A percentile compares a stretch with the other conserved stretches of the same genome.
These are phyloP conservation scores for Jamesozyma rosinii DNA, from an alignment of 805 yeast species.

Conservation along the genomic window DNA sequence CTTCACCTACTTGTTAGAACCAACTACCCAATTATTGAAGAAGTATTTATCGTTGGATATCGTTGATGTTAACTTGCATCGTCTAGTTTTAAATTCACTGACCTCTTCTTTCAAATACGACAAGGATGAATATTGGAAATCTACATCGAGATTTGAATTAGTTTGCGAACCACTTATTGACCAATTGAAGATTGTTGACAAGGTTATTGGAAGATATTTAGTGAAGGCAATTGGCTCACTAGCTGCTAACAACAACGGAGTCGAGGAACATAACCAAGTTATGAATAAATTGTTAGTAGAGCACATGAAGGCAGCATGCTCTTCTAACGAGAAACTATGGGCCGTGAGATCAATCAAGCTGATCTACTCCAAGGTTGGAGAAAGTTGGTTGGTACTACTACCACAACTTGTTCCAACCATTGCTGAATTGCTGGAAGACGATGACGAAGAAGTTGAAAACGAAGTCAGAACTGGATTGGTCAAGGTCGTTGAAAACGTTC, in stretches of 20 bases:
- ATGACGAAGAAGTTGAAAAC: conserved; percentile 83
- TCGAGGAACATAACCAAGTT: conserved; percentile 63
- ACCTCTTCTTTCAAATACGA: conserved; percentile 79
- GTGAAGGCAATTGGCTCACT: conserved; percentile 73
- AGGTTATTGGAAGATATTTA: conserved; percentile 65
- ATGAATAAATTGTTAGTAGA: conserved; percentile 55
- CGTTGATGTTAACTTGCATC: conserved; percentile 49
- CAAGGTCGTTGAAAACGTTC: conserved; percentile 79
- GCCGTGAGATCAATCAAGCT: conserved; percentile 69
- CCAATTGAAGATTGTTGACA: conserved; percentile 63
- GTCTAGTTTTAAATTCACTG: conserved; percentile 64
- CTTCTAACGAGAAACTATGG: conserved; percentile 60
- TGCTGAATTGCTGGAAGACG: conserved; percentile 92
- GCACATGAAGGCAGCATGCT: conserved; percentile 57
- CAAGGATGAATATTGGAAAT: conserved; percentile 91
- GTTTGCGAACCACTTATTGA: conserved; percentile 52
- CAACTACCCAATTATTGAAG: conserved; percentile 49
- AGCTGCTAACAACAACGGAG: conserved; percentile 59
- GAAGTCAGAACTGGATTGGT: conserved; percentile 88
- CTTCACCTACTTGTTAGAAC: conserved; percentile 75
- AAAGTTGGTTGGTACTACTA: conserved; percentile 80
- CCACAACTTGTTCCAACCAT: conserved; percentile 94
- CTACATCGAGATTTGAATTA: conserved; percentile 72
- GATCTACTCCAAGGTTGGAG: conserved; percentile 86
- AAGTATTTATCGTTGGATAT: conserved; percentile 39